These are phyloP conservation scores for Rhododendron griersonianum DNA, from an alignment of 148 eudicot species.

Conservation along the genomic window DNA sequence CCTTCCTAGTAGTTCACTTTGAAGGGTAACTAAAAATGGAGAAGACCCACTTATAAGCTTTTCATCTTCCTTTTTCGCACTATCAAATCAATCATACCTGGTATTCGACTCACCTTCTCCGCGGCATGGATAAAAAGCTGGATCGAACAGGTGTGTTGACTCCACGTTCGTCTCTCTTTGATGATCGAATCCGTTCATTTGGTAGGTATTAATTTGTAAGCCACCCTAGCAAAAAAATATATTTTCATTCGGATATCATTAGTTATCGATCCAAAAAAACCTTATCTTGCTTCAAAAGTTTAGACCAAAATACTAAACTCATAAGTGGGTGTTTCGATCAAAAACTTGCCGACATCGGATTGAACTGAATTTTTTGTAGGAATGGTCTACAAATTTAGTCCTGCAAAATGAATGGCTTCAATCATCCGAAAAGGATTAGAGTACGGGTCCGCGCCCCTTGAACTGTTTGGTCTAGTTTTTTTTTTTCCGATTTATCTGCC, in stretches of 20 bases:
- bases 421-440: not conserved
- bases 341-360: not conserved
- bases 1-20: not conserved
- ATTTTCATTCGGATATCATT: not conserved
- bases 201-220: not conserved
- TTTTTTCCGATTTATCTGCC: too few species aligned
- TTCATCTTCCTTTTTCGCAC: slow-evolving; percentile 8
- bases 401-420: not conserved
- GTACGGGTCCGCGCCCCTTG: not conserved
- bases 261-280: not conserved
- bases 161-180: not conserved
- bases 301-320: not conserved
- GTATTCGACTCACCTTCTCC: not conserved
- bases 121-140: not conserved
- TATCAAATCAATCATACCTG: slow-evolving; percentile 3
- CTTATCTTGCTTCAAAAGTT: not conserved
- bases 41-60: not conserved
- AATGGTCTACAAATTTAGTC: not conserved
- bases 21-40: slow-evolving; percentile 1
- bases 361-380: not conserved
- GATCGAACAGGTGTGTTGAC: not conserved
- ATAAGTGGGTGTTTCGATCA: not conserved
- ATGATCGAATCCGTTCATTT: not conserved
- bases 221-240: not conserved
- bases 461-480: not conserved